Evolutionary conservation across 495 filamentous ascomycete species (phyloP).

Genomic region (Podospora pseudoanserina): DNA sequence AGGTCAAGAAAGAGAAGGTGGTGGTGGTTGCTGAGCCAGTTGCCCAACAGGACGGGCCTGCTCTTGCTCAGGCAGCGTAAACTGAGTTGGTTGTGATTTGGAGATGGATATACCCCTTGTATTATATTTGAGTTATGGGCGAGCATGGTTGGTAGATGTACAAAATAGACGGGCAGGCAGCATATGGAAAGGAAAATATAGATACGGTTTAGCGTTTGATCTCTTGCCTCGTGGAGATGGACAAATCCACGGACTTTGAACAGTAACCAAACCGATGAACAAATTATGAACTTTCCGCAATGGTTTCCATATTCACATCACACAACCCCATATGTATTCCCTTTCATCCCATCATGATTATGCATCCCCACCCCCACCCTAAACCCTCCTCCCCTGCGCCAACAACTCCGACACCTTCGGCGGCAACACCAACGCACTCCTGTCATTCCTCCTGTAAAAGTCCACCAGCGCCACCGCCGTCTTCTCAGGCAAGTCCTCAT

Average conservation of each 20-base stretch:
- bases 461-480: conserved; percentile 80
- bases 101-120: conserved; percentile 1
- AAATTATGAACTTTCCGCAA: background rate
- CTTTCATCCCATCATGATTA: background rate
- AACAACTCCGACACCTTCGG: conserved; percentile 73
- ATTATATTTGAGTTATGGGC: conserved; percentile 2
- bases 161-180: background rate
- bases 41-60: background rate
- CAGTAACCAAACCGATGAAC: too few relatives aligned
- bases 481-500: conserved; percentile 89
- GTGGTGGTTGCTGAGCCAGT: background rate
- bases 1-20: conserved; percentile 1
- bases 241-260: background rate
- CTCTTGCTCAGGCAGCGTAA: background rate
- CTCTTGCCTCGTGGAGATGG: background rate
- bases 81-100: conserved; percentile 5
- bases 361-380: conserved; percentile 1
- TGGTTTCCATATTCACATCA: background rate
- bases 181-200: background rate
- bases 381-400: conserved; percentile 52
- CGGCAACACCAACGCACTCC: conserved; percentile 76
- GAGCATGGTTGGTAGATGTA: background rate
- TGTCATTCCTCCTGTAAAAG: conserved; percentile 87
- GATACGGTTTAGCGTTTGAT: background rate
- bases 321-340: background rate